Conservation (phyloP, 1,284 basidiomycete genomes). For the Austropuccinia psidii region DNA sequence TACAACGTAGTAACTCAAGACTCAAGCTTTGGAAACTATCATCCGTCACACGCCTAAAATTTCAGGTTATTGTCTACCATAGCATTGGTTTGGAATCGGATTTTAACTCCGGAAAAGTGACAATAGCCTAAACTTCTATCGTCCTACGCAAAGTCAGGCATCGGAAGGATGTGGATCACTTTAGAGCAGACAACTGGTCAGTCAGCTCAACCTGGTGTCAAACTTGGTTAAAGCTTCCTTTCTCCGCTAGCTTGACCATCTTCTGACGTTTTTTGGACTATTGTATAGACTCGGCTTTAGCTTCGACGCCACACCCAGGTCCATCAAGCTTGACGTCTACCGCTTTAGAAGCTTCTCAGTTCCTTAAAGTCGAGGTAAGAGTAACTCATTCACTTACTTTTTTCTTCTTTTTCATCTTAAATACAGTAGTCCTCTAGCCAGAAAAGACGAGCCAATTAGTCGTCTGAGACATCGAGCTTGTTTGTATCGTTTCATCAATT, state of each 20-base stretch:
- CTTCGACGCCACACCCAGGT: not conserved
- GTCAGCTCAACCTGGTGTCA: not conserved
- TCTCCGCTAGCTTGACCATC: not conserved
- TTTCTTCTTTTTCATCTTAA: not conserved
- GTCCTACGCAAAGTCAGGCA: too few species aligned
- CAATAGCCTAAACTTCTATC: too few species aligned
- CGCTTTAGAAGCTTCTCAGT: not conserved
- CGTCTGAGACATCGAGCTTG: not conserved
- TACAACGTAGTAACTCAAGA: too few species aligned
- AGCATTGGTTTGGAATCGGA: too few species aligned
- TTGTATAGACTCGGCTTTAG: too few species aligned
- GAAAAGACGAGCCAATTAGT: not conserved
- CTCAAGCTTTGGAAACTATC: too few species aligned
- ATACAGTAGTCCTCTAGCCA: not conserved
- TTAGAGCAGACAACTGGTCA: constrained; percentile 13
- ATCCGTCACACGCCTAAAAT: too few species aligned
- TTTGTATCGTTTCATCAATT: not conserved
- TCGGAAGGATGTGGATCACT: constrained; percentile 13
- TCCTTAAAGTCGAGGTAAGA: not conserved
- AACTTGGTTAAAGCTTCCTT: not conserved
- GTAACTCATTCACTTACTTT: not conserved
- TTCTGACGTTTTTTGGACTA: too few species aligned
- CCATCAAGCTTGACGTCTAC: not conserved
- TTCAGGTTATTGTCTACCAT: too few species aligned
- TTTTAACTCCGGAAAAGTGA: too few species aligned